Percentiles rank a stretch among this genome's conserved stretches.
Conservation (phyloP, 805 yeast genomes). For the Teunomyces panamensis region DNA sequence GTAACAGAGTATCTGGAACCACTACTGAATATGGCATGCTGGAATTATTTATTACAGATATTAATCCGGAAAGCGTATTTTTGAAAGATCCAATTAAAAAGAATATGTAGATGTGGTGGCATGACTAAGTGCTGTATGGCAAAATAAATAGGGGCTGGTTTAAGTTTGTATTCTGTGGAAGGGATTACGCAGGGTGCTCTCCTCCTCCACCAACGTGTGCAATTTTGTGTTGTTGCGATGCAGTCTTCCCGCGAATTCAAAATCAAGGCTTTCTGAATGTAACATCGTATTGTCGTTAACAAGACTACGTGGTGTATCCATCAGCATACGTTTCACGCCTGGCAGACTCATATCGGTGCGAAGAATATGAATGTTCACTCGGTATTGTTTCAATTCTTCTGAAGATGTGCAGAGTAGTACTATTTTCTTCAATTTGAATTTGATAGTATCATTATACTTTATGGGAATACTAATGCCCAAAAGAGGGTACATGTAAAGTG, state of each 20-base stretch:
- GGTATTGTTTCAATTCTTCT: constrained; percentile 33
- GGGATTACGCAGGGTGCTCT: background rate
- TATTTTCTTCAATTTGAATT: constrained; percentile 35
- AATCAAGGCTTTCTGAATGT: background rate
- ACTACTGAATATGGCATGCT: background rate
- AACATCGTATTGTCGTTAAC: background rate
- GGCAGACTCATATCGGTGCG: constrained; percentile 44
- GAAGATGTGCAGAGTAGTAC: constrained; percentile 29
- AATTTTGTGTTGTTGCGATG: background rate
- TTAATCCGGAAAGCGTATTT: background rate
- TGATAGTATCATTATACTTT: constrained; percentile 28
- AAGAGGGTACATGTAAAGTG: constrained; percentile 16
- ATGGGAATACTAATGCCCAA: constrained; percentile 9
- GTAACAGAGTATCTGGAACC: background rate
- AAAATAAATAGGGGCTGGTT: background rate
- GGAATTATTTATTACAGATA: background rate
- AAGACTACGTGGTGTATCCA: background rate
- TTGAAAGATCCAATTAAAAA: background rate
- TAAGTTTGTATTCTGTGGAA: background rate
- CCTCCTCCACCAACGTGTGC: constrained; percentile 1
- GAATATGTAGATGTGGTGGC: too few relatives aligned
- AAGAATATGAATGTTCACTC: constrained; percentile 39
- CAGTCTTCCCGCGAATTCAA: background rate
- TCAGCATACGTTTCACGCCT: constrained; percentile 19
- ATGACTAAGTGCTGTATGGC: background rate